Conservation (phyloP, 257 asterid genomes). For the Nicotiana knightiana region DNA sequence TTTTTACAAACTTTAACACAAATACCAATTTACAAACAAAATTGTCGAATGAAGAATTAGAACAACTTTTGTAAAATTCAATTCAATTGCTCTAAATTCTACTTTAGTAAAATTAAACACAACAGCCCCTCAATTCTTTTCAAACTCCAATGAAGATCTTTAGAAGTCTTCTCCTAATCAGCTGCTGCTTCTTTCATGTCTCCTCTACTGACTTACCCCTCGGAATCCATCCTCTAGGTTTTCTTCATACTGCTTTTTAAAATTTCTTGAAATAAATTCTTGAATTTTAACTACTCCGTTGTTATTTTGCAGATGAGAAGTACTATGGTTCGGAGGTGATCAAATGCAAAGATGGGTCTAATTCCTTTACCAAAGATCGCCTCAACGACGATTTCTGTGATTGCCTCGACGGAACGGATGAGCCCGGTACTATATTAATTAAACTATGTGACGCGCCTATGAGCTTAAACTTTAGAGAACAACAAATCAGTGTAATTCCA, state of each 20-base stretch:
- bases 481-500: too few species aligned
- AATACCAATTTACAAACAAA: too few species aligned
- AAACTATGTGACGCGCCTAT: not conserved
- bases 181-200: not conserved
- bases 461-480: not conserved
- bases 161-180: conserved; percentile 2
- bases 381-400: conserved; percentile 85
- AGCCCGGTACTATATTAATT: conserved; percentile 50
- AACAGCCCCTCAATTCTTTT: not conserved
- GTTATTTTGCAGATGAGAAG: conserved; percentile 51
- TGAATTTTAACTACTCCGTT: not conserved
- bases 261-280: not conserved
- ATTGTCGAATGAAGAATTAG: too few species aligned
- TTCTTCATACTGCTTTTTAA: not conserved
- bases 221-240: conserved; percentile 87
- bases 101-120: not conserved
- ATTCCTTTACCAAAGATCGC: conserved; percentile 60
- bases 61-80: too few species aligned
- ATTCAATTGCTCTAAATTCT: not conserved
- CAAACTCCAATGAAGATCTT: conserved; percentile 8
- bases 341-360: conserved; percentile 80
- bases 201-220: conserved; percentile 31
- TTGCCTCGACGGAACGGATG: conserved; percentile 88
- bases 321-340: conserved; percentile 54
- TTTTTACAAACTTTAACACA: too few species aligned